Evolutionary conservation across 2,329 filamentous ascomycete species (phyloP), one percentile per base, ranked within the genome.

Genomic region (Fusarium aywerte): DNA sequence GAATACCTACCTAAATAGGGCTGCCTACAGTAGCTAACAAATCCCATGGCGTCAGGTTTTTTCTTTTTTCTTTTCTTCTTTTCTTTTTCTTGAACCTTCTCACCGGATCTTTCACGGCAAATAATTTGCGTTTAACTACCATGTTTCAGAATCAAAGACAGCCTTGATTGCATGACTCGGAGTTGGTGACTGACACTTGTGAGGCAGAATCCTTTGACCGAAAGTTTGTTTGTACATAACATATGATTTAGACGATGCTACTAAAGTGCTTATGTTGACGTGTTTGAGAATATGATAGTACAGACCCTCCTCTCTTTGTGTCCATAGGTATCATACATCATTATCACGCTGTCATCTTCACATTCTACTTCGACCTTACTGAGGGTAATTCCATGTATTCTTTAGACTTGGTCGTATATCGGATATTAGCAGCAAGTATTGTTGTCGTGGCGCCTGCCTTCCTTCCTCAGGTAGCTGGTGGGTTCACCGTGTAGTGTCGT

Each of bases 71-170:
- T 27, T 16, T 21, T 27, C 27, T 27, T 27, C 27, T 27, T 27
- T 27, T 27, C 27, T 27, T 27, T 2, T 27, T 27, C 11, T 27
- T 27, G 8, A 10, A 3, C 7, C 27, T 27, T 27, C 27, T 27
- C 27, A 10, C 11, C 27, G 8, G 27, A 27, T 27, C 27, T 31
- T 8, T n/a, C 12, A 44, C 27, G 32, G 32, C 40, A 40, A 20
- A 52, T 42, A 68, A 47, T 62, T 65, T 57, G 55, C 65, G 60
- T 68, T 68, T 48, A 9, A 25, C n/a, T 23, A 27, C 27, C 27
- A 33, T 45, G 64, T 68, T 63, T 68, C 54, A 56, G 45, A 51
- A 25, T 60, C 23, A 42, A 23, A 56, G 44, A 29, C n/a, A 53
- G 39, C 31, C 29, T 21, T 23, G 44, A 39, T 57, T 39, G 25